phyloP scores from a whole-genome alignment of 148 eudicot species.

The Polygonum maritimum region DNA sequence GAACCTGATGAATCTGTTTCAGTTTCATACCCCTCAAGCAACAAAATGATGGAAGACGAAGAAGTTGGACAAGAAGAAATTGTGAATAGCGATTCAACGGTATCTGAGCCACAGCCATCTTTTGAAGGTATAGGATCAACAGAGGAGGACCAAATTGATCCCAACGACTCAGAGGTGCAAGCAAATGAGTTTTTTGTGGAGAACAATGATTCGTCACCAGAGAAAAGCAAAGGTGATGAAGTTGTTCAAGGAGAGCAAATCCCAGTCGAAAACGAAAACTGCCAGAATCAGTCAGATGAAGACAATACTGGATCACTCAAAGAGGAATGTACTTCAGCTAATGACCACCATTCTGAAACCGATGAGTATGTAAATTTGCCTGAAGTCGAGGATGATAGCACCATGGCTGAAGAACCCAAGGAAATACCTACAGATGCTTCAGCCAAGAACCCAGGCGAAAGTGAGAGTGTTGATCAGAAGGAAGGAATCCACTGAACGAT shows the following conservation, averaged over 20 bases:
- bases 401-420: not conserved
- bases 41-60: constrained; percentile 1
- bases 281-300: constrained; percentile 12
- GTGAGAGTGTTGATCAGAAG: constrained; percentile 11
- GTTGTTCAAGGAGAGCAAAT: constrained; percentile 1
- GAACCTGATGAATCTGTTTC: constrained; percentile 7
- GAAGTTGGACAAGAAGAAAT: constrained; percentile 7
- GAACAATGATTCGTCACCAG: constrained; percentile 9
- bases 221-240: constrained; percentile 10
- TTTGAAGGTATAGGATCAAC: constrained; percentile 1
- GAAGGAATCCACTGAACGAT: constrained; percentile 1
- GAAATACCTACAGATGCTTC: not conserved
- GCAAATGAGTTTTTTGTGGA: constrained; percentile 6
- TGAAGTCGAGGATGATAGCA: not conserved
- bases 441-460: not conserved
- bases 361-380: not conserved
- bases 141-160: constrained; percentile 18
- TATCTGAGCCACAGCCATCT: constrained; percentile 15
- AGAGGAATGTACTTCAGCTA: constrained; percentile 3
- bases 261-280: not conserved
- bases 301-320: constrained; percentile 13
- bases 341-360: not conserved
- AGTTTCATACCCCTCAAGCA: constrained; percentile 5
- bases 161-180: constrained; percentile 10
- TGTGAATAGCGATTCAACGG: constrained; percentile 12